Evolutionary conservation across 2,329 filamentous ascomycete genomes (phyloP).

Genomic region (Aspergillus niger): DNA sequence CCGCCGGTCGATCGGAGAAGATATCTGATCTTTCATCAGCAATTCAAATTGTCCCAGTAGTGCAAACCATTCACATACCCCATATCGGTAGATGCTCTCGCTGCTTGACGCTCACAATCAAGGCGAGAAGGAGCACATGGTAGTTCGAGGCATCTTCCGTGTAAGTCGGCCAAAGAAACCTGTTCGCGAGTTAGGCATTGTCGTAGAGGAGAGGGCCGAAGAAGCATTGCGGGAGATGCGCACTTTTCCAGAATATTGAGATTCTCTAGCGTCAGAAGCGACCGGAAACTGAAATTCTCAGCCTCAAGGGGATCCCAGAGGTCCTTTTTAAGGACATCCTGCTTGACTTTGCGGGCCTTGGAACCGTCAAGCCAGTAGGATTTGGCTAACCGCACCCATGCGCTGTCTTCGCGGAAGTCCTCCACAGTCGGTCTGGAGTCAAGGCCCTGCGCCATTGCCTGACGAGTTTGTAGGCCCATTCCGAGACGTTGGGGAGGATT

Average conservation of each 20-base stretch:
- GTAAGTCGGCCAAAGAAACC: conserved; percentile 94
- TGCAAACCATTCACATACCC: conserved; percentile 58
- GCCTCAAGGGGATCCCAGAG: conserved; percentile 88
- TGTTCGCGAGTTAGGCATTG: conserved; percentile 39
- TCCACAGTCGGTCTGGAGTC: conserved; percentile 47
- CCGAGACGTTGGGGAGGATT: conserved; percentile 24
- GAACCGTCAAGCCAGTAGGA: conserved; percentile 78
- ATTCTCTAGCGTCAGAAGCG: conserved; percentile 81
- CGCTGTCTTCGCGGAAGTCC: conserved; percentile 45
- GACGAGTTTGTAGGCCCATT: conserved; percentile 45
- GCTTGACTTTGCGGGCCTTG: conserved; percentile 74
- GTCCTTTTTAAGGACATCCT: conserved; percentile 77
- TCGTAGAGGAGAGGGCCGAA: not conserved
- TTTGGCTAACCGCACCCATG: conserved; percentile 70
- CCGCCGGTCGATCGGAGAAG: conserved; percentile 73
- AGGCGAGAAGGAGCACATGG: conserved; percentile 81
- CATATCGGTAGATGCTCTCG: conserved; percentile 85
- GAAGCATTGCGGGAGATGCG: conserved; percentile 16
- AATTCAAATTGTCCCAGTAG: not conserved
- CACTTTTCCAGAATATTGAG: conserved; percentile 85
- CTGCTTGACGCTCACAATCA: conserved; percentile 85
- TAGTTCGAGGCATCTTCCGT: conserved; percentile 85
- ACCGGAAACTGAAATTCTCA: conserved; percentile 74
- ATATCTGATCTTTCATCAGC: conserved; percentile 57
- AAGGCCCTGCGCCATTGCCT: conserved; percentile 61